Percentiles rank a stretch among this genome's conserved stretches.
Evolutionary conservation across 441 rosid species (phyloP).

Genomic region (Brassica balearica): DNA sequence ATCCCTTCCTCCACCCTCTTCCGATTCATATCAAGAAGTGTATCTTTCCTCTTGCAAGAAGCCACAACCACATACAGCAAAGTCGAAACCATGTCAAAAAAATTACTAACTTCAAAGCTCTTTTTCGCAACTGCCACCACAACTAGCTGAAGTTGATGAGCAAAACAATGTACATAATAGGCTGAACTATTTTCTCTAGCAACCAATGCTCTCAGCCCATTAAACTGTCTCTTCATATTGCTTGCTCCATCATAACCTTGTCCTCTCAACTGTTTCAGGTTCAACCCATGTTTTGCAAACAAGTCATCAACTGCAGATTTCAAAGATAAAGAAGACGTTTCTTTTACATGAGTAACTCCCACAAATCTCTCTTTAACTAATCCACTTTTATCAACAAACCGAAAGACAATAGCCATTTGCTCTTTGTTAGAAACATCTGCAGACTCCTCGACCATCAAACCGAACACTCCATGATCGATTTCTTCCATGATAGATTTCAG

Average conservation of each 20-base stretch:
- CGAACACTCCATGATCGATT: background rate
- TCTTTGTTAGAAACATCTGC: background rate
- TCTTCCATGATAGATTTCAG: background rate
- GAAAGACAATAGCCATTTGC: background rate
- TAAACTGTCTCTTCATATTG: no score
- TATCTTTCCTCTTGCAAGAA: background rate
- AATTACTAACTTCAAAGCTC: background rate
- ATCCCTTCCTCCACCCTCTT: no score
- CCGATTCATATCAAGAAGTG: no score
- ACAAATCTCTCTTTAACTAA: background rate
- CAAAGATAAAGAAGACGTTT: background rate
- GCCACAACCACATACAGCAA: background rate
- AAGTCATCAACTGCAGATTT: background rate
- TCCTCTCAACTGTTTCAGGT: no score
- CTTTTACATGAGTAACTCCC: background rate
- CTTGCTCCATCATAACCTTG: no score
- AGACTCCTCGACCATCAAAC: background rate
- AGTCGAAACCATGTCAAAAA: background rate
- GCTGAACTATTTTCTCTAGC: no score
- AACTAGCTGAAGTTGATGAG: background rate
- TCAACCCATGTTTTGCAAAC: no score
- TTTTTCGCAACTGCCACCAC: background rate
- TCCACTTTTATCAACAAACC: background rate
- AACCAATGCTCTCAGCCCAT: no score
- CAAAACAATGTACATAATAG: background rate